Evolutionary conservation across 2,329 filamentous ascomycete species (phyloP), one percentile per base, ranked within the genome.

Genomic region (Clarireedia hainanense): DNA sequence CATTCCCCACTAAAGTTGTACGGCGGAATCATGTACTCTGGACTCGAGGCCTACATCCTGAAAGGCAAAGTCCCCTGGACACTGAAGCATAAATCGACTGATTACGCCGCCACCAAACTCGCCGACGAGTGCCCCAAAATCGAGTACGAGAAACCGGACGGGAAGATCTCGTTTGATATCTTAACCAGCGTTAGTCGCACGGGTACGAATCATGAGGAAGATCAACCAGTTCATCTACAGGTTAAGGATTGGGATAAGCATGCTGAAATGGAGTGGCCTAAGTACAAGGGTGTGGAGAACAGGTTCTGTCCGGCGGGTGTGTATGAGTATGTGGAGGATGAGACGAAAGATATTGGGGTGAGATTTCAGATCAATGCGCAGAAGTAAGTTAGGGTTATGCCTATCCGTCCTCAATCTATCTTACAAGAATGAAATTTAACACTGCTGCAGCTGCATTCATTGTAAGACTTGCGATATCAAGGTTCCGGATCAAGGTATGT

Each of bases 381-480:
- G 72, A 97, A 96, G 90, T 95, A 78, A 83, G 89, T 84, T 36
- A 27, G 5, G 1, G 2, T 9, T 30, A 30, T 10, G 0, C 10
- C 27, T 30, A 30, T 42, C 42, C 20, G 5, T 36, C 23, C 40
- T 30, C 49, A 43, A 50, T 39, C 9, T 20, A 14, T 23, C 7
- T 17, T 5, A 4, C 14, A 20, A 15, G 37, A 1, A 56, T 55
- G 5, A 36, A n/a, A 24, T 17, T 50, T 50, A 30, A 52, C 58
- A 52, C 10, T 57, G n/a, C 4, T 74, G 17, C 64, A 96, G 91
- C 74, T 99, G 94, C 71, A 95, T 99, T 62, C 94, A 99, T 74
- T 99, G 94, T 80, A 99, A 99, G 80, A 99, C 94, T 14, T 99
- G 94, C 71, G 94, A 99, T 72, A 99, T 99, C 76, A 99, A 99